Evolutionary conservation across 495 filamentous ascomycete genomes (phyloP).

Genomic region (Penicillium silybi): DNA sequence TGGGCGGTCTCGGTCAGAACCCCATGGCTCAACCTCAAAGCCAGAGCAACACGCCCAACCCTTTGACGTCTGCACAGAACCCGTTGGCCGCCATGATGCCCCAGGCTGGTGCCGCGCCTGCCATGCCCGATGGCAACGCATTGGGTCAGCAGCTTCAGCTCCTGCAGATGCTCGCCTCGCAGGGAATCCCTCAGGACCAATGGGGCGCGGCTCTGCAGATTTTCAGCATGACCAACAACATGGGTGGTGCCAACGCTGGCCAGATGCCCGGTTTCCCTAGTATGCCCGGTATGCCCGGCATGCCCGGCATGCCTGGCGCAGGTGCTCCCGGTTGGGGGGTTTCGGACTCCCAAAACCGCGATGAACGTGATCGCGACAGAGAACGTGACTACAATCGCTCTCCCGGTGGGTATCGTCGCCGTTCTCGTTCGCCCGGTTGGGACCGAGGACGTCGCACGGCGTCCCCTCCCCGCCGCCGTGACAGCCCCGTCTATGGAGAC

Average conservation of each 20-base stretch:
- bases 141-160: conserved; percentile 61
- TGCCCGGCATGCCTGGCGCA: conserved; percentile 26
- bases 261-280: conserved; percentile 29
- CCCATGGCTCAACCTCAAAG: conserved; percentile 47
- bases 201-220: conserved; percentile 53
- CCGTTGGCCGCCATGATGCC: conserved; percentile 47
- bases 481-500: conserved; percentile 70
- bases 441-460: conserved; percentile 57
- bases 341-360: conserved; percentile 51
- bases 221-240: conserved; percentile 36
- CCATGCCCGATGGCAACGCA: conserved; percentile 35
- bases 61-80: conserved; percentile 38
- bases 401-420: conserved; percentile 58
- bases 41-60: conserved; percentile 40
- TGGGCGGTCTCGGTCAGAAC: conserved; percentile 36
- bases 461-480: conserved; percentile 56
- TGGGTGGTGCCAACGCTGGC: conserved; percentile 29
- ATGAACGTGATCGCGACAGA: conserved; percentile 56
- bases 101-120: conserved; percentile 32
- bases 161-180: conserved; percentile 53
- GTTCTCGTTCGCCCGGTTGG: conserved; percentile 73
- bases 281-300: conserved; percentile 12
- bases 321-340: conserved; percentile 37
- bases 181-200: conserved; percentile 59
- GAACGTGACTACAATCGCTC: conserved; percentile 54